Conservation (phyloP, 2,329 filamentous ascomycete genomes). For the Phyllosticta paracitricarpa region DNA sequence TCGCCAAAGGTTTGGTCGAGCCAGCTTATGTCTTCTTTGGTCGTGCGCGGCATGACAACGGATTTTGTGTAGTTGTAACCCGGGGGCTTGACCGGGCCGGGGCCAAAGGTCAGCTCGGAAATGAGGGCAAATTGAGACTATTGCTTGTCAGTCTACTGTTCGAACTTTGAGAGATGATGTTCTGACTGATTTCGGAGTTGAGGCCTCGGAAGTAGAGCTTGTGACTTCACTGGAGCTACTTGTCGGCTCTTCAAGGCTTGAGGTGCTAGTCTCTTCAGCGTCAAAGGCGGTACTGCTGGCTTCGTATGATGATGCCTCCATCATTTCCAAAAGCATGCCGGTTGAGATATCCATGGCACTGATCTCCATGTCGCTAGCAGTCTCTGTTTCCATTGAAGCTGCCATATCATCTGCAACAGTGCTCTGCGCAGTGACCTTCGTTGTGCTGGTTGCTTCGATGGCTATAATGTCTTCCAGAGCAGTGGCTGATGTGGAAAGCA, state of each 20-base stretch:
- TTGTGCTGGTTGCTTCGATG: neutral
- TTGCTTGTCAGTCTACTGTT: neutral
- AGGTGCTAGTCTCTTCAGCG: neutral
- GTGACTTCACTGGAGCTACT: neutral
- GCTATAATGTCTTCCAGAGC: neutral
- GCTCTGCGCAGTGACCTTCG: neutral
- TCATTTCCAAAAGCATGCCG: neutral
- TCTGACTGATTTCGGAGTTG: neutral
- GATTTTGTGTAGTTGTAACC: slow-evolving; percentile 37
- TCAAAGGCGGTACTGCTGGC: neutral
- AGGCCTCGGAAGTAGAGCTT: neutral
- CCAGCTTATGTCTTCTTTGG: slow-evolving; percentile 38
- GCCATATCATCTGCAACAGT: neutral
- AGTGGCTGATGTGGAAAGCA: neutral
- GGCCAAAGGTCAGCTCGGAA: neutral
- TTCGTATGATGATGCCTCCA: neutral
- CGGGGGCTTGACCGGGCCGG: slow-evolving; percentile 29
- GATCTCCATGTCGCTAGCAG: neutral
- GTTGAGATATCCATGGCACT: neutral
- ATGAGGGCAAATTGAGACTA: slow-evolving; percentile 2
- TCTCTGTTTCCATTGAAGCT: neutral
- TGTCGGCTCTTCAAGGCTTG: neutral
- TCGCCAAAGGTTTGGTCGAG: slow-evolving; percentile 31
- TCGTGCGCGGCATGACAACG: slow-evolving; percentile 39
- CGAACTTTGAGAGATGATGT: too few relatives aligned